Evolutionary conservation across 1,139 yeast genomes (phyloP).

Genomic region (Ogataea hybrid): DNA sequence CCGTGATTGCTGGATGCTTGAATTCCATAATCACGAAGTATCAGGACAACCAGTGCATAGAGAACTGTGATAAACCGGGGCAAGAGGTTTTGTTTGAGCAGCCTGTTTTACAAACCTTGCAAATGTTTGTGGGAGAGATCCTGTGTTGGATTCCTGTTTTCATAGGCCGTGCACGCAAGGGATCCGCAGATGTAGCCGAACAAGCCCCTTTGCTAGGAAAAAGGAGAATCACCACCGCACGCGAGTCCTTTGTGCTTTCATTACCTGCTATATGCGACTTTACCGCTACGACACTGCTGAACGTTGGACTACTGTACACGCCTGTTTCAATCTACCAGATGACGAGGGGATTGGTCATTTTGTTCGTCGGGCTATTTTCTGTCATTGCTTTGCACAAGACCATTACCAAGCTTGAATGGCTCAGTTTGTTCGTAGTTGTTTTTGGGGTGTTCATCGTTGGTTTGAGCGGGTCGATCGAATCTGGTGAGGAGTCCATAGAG

Average conservation of each 20-base stretch:
- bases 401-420: slow-evolving; percentile 67
- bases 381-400: slow-evolving; percentile 57
- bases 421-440: slow-evolving; percentile 58
- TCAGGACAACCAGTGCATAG: slow-evolving; percentile 76
- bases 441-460: slow-evolving; percentile 75
- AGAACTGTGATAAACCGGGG: slow-evolving; percentile 49
- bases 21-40: slow-evolving; percentile 74
- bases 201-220: slow-evolving; percentile 3
- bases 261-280: slow-evolving; percentile 74
- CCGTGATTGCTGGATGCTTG: slow-evolving; percentile 67
- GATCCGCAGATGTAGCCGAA: neutral
- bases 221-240: slow-evolving; percentile 16
- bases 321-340: slow-evolving; percentile 87
- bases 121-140: slow-evolving; percentile 80
- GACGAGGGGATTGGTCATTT: slow-evolving; percentile 79
- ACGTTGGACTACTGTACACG: slow-evolving; percentile 68
- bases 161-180: slow-evolving; percentile 4
- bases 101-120: slow-evolving; percentile 77
- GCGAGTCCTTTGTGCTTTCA: slow-evolving; percentile 38
- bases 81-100: slow-evolving; percentile 58
- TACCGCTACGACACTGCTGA: slow-evolving; percentile 71
- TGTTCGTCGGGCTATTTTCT: slow-evolving; percentile 74
- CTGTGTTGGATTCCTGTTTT: slow-evolving; percentile 45
- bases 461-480: slow-evolving; percentile 49
- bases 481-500: slow-evolving; percentile 25